These are phyloP conservation scores for Henckelia pumila DNA, from an alignment of 257 asterid genomes.

Conservation along the genomic window DNA sequence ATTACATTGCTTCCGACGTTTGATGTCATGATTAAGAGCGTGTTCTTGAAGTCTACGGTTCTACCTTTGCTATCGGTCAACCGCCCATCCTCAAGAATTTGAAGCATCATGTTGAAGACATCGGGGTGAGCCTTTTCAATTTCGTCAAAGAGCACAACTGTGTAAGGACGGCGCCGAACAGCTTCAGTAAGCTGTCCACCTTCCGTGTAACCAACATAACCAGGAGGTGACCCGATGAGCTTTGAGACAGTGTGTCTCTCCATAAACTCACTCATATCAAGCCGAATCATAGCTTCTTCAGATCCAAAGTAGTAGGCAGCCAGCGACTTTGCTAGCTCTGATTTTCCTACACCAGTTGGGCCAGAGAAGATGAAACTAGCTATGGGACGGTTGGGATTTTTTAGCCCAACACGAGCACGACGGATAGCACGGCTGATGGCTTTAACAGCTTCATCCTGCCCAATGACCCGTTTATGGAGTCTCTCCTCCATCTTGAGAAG, in stretches of 20 bases:
- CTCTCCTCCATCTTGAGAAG: conserved; percentile 39
- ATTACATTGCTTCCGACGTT: conserved; percentile 75
- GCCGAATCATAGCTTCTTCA: conserved; percentile 79
- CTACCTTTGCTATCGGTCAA: conserved; percentile 83
- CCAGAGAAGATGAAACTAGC: conserved; percentile 92
- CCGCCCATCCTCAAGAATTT: conserved; percentile 82
- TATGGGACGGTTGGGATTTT: conserved; percentile 77
- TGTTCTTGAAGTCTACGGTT: conserved; percentile 78
- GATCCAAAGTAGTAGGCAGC: conserved; percentile 87
- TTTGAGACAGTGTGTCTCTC: conserved; percentile 85
- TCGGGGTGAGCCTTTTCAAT: conserved; percentile 85
- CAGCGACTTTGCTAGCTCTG: conserved; percentile 71
- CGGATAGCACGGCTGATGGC: conserved; percentile 81
- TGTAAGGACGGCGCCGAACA: conserved; percentile 70
- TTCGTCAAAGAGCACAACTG: conserved; percentile 73
- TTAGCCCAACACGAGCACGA: conserved; percentile 85
- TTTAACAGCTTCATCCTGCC: conserved; percentile 82
- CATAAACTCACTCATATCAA: conserved; percentile 95
- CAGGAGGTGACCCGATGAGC: conserved; percentile 90
- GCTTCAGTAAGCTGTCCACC: conserved; percentile 94
- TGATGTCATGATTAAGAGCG: conserved; percentile 79
- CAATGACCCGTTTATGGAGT: conserved; percentile 46
- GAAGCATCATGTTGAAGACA: conserved; percentile 81
- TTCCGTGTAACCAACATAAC: conserved; percentile 74
- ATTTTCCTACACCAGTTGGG: conserved; percentile 93